Evolutionary conservation across 2,329 filamentous ascomycete species (phyloP).

Genomic region (Neophaeococcomyces aloes): DNA sequence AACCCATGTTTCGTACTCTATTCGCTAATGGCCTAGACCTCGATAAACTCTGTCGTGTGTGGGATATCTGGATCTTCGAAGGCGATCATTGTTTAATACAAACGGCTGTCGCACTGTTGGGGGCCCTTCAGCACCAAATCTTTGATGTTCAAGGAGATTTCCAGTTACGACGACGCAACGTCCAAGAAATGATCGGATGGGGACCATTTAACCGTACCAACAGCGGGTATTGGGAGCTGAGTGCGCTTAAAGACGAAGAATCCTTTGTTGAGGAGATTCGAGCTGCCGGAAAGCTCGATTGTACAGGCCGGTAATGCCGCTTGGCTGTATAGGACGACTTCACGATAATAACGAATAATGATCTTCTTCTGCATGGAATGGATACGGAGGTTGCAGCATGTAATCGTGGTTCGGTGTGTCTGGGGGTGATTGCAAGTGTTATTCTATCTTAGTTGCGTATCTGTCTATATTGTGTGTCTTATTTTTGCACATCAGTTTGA

Average conservation of each 20-base stretch:
- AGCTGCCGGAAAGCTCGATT: slow-evolving; percentile 32
- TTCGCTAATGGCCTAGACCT: slow-evolving; percentile 43
- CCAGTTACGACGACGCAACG: slow-evolving; percentile 24
- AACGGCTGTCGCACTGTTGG: slow-evolving; percentile 33
- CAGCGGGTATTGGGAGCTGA: slow-evolving; percentile 33
- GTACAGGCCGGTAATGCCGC: slow-evolving; percentile 14
- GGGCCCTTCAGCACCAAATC: slow-evolving; percentile 34
- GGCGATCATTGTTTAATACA: slow-evolving; percentile 43
- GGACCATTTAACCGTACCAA: slow-evolving; percentile 27
- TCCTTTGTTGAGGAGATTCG: slow-evolving; percentile 34
- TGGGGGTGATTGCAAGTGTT: too few relatives aligned
- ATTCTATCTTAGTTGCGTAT: too few relatives aligned
- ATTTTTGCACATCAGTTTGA: too few relatives aligned
- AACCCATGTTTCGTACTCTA: slow-evolving; percentile 44
- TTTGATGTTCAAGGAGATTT: slow-evolving; percentile 31
- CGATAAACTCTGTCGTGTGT: slow-evolving; percentile 45
- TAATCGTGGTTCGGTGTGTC: too few relatives aligned
- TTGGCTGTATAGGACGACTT: neutral
- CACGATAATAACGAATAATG: neutral
- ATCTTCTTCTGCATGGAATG: too few relatives aligned
- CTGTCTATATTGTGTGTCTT: too few relatives aligned
- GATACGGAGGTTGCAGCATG: too few relatives aligned
- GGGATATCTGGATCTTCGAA: slow-evolving; percentile 54
- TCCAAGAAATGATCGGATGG: slow-evolving; percentile 25
- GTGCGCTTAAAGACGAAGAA: slow-evolving; percentile 30